Conservation (phyloP, 192 early-diverging fungal genomes). For the Coemansia sp. region DNA sequence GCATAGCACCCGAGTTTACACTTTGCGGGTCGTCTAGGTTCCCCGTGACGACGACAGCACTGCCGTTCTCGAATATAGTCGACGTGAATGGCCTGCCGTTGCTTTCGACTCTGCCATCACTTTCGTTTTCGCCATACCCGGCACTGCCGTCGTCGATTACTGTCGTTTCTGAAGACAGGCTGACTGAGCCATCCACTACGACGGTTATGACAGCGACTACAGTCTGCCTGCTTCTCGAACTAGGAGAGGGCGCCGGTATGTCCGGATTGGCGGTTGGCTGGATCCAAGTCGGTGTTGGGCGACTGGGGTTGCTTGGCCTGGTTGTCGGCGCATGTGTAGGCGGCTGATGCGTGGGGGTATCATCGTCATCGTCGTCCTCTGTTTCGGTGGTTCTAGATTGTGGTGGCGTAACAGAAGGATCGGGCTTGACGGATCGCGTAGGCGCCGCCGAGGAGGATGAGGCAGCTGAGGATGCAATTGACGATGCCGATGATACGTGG, state of each 20-base stretch:
- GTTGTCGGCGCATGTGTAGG: not conserved
- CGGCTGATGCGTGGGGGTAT: not conserved
- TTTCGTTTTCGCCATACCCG: not conserved
- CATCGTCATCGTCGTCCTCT: not conserved
- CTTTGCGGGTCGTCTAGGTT: not conserved
- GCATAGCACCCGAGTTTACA: not conserved
- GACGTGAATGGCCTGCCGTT: constrained; percentile 24
- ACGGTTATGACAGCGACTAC: constrained; percentile 38
- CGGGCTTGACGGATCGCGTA: not conserved
- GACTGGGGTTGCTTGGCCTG: constrained; percentile 4
- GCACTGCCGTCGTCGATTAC: constrained; percentile 17
- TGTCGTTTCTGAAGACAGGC: constrained; percentile 26
- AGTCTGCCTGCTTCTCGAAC: constrained; percentile 20
- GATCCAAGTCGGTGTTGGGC: not conserved
- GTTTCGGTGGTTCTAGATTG: not conserved
- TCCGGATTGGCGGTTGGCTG: not conserved
- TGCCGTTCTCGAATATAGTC: constrained; percentile 36
- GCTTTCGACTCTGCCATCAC: not conserved
- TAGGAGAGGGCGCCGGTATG: not conserved
- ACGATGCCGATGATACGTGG: not conserved
- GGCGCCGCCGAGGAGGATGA: not conserved
- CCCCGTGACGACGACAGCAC: constrained; percentile 32
- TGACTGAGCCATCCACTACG: constrained; percentile 28
- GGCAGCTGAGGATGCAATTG: not conserved
- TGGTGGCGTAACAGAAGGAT: not conserved